phyloP scores from a whole-genome alignment of 2,329 filamentous ascomycete genomes.

The Hymenoscyphus fraxineus region DNA sequence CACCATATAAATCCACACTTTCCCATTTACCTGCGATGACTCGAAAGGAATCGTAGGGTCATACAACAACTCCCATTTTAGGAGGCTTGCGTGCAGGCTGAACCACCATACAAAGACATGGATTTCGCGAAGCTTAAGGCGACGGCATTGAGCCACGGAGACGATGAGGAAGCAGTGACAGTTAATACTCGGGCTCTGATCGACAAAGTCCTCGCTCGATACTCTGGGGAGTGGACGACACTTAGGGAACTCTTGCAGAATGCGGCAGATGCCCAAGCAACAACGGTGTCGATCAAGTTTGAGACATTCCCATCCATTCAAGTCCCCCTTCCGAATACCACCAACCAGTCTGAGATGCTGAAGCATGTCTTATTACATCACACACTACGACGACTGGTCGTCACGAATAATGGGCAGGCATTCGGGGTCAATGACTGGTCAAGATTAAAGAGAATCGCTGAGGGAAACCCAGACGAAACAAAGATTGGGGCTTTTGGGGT shows the following conservation, averaged over 20 bases:
- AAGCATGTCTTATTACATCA: conserved; percentile 83
- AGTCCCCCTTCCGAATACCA: conserved; percentile 61
- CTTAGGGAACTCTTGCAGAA: conserved; percentile 95
- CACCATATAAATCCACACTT: neutral
- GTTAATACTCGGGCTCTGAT: conserved; percentile 96
- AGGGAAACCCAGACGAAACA: conserved; percentile 97
- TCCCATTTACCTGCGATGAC: neutral
- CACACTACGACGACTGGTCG: conserved; percentile 80
- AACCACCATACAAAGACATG: conserved; percentile 43
- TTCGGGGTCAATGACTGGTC: conserved; percentile 92
- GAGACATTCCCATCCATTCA: conserved; percentile 82
- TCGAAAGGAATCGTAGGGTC: neutral
- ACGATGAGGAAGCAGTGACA: conserved; percentile 94
- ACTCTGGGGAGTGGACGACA: conserved; percentile 91
- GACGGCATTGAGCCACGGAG: conserved; percentile 78
- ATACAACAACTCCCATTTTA: neutral
- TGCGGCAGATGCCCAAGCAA: conserved; percentile 92
- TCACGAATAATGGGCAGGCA: conserved; percentile 85
- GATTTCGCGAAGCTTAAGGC: conserved; percentile 76
- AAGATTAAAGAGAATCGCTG: conserved; percentile 92
- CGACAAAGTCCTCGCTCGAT: conserved; percentile 93
- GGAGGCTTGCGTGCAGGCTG: neutral
- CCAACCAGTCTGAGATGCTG: conserved; percentile 66
- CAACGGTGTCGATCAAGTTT: conserved; percentile 84
- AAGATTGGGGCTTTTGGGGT: conserved; percentile 99